Base-by-base conservation (phyloP, 2,329 filamentous ascomycete species). In the Karstenula rhodostoma region DNA sequence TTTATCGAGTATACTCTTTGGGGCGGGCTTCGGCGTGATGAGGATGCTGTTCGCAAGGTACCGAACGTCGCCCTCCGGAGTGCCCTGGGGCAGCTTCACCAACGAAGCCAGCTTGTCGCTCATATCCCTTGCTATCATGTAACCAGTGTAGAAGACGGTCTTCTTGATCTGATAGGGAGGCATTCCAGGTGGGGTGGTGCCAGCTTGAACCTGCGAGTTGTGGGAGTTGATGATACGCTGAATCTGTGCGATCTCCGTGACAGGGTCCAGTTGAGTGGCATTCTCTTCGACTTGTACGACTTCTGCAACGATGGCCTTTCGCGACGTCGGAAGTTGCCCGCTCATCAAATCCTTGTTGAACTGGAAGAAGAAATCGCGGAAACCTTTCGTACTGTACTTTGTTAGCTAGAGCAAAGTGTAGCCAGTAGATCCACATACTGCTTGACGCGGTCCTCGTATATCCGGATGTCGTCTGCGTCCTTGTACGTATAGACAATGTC, bases 201-300 rank as follows among this genome's bases (percentile, higher is more conserved):
- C 78, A 51, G 64, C 78, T 66, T 81, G 79, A 43, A 90, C 79
- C 25, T 86, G 80, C 3, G 81, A 79, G 75, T 98, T 99, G 82
- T 98, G 94, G 22, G 86, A 83, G 74, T 96, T 94, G 79, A 98
- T 90, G 83, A 97, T 90, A 67, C 90, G 89, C 78, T 97, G 94
- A 15, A 98, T 87, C 75, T 94, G 90, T 17, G 90, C 89, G 37
- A 94, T 86, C 79, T 97, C 94, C 19, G 86, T 83, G 35, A 93
- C 86, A 1, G 93, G 92, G 66, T 95, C 89, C 35, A 97, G 86
- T 52, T 84, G 87, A 6, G 87, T 90, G 25, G 88, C 87, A 59
- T 87, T 85, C 74, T 97, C 93, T 3, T 88, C 85, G 15, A 99
- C 94, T 73, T 94, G 92, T 23, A 98, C 85, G 22, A 98, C 93